Base-by-base conservation (phyloP, 805 yeast species). In the Tetrapisispora pingtungensis region DNA sequence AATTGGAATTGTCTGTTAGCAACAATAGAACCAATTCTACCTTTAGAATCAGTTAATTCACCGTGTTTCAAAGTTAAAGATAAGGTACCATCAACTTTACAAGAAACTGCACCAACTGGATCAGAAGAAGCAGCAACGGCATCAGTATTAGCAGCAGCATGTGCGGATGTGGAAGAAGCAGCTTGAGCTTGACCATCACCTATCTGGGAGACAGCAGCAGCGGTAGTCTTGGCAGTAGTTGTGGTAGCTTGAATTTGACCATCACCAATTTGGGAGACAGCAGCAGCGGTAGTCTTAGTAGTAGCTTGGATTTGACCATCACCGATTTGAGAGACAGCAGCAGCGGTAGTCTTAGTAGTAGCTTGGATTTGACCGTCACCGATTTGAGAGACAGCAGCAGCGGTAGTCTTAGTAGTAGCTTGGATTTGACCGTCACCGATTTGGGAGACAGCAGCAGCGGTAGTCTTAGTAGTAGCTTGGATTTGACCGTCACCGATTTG, bases 1-100 rank as follows among this genome's bases (percentile, higher is more conserved):
- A 78, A 78, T 67, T 78, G 84, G 72, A 78, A 77, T 68, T 79
- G 85, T 67, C 79, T 71, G 75, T 78, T 78, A 40, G 83, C 75
- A 51, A 78, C 84, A 64, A 78, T 77, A 37, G 83, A 73, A 49
- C 84, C 84, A 51, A 78, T 64, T 71, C 84, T 75, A 36, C 79
- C 80, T 47, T 65, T 51, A 18, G 71, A 54, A 55, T 79, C 84
- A 13, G 61, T 69, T 53, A 80, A 68, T 35, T 74, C 54, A 45
- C 76, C 63, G 20, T 54, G 63, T 34, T 68, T 61, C 54, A 80
- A 70, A 19, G 67, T 65, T 69, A 79, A 64, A 17, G 75, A 60
- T 51, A 80, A 68, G 36, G 80, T 61, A 55, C 67, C 63, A 20
- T 57, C 60, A 33, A 67, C 57, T 70, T 71, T 47, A 69, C 63